Evolutionary conservation across 805 yeast species (phyloP), one percentile per base, ranked within the genome.

Genomic region (Candida manassasensis): DNA sequence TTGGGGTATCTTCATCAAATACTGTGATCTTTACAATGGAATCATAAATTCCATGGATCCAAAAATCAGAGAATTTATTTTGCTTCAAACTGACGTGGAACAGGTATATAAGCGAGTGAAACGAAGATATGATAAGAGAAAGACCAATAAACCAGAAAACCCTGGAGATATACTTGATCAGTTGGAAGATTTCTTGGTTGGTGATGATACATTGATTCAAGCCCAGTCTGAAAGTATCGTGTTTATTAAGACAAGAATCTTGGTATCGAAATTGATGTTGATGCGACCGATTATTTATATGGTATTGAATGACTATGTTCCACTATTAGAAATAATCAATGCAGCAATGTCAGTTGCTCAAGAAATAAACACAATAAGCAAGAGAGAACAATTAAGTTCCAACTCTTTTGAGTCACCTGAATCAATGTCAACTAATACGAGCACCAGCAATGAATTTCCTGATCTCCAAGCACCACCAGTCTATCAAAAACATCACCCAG

Each of bases 211-310:
- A 26, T 44, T 58, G 27, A 48, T 58, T 26, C 47, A 51, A 22
- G 54, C 63, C 3, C 68, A 63, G 38, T 57, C 63, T 2, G 69
- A 63, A 37, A 44, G 59, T 2, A 52, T 64, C 17, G 62, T 63
- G 55, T 63, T 50, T 44, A 61, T 62, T 31, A 63, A 64, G 36
- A 60, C 69, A 2, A 42, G 71, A 19, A 52, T 65, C 11, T 31
- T 63, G 4, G 35, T 50, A 3, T 61, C 68, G 16, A 61, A 61
- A 33, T 37, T 65, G 35, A 32, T 53, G 6, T 39, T 65, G 18
- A 52, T 59, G 42, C 44, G 69, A 10, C 69, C 71, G 1, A 43
- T 64, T 11, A 42, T 55, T 5, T 63, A 62, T 35, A 43, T 62
- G 16, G 37, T 62, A 5, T 37, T 61, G 12, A 55, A 56, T 35